Conservation (phyloP, 257 asterid genomes). For the Petunia axillaris region DNA sequence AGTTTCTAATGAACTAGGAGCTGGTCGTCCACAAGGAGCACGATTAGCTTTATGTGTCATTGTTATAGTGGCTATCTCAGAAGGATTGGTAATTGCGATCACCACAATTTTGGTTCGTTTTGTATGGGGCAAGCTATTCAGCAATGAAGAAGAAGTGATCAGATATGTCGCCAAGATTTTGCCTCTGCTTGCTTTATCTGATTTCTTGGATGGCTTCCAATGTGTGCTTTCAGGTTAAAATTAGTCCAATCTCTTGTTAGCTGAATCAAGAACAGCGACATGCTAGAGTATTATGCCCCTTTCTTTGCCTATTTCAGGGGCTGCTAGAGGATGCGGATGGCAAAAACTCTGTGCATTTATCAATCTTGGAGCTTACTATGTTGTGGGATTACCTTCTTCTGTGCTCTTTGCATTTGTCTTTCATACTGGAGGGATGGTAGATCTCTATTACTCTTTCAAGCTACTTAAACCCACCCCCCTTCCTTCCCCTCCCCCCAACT, state of each 20-base stretch:
- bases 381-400: constrained; percentile 63
- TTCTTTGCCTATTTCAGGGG: constrained; percentile 41
- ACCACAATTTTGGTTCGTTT: constrained; percentile 51
- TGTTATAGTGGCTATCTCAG: constrained; percentile 51
- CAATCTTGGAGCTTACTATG: constrained; percentile 73
- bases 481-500: not conserved
- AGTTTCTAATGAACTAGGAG: constrained; percentile 76
- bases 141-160: constrained; percentile 67
- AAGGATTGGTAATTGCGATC: constrained; percentile 47
- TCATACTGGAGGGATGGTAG: constrained; percentile 63
- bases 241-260: not conserved
- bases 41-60: constrained; percentile 57
- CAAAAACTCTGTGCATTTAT: constrained; percentile 61
- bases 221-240: constrained; percentile 76
- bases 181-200: constrained; percentile 69
- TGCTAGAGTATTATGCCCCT: not conserved
- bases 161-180: constrained; percentile 61
- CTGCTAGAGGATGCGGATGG: constrained; percentile 92
- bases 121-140: constrained; percentile 69
- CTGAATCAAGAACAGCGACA: not conserved
- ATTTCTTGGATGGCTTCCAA: constrained; percentile 78
- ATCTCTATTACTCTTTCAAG: constrained; percentile 15
- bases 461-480: not conserved
- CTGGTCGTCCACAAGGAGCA: constrained; percentile 53
- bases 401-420: constrained; percentile 60